Evolutionary conservation across 495 filamentous ascomycete genomes (phyloP), one percentile per base, ranked within the genome.

Genomic region (Neurospora hispaniola): DNA sequence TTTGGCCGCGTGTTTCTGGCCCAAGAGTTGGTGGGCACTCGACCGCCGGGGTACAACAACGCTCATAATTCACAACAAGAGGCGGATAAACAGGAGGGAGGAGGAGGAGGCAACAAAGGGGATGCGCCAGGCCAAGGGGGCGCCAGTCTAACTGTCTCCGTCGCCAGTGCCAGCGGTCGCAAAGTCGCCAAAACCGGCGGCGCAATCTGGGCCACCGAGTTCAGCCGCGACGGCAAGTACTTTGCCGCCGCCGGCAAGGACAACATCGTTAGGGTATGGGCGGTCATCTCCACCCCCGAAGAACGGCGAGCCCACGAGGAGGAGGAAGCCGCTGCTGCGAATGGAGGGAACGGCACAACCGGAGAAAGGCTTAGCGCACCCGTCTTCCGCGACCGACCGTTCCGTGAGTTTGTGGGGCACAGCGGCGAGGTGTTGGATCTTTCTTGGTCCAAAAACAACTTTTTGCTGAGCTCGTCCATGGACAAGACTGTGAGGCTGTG

Each of bases 381-480:
- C 7, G 94, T 98, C n/a, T 98, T 99, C 80, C 88, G 89, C 76
- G 84, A 87, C 20, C 90, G 91, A 78, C 92, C 94, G 2, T 77
- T 92, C 6, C 88, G 90, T 70, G 91, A 96, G 77, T 97, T 96
- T 77, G 83, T 89, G 71, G 94, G 94, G 0, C 96, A 99, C 78
- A 92, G 89, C 0, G 91, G 91, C 8, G 94, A 94, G 78, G 89
- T 99, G 6, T 82, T 99, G 75, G 95, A 97, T 78, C 77, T 99
- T 43, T 97, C 93, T 80, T 99, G 96, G 95, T 97, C 94, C 84
- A 99, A 99, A 87, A 99, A 99, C 78, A 97, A 97, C 76, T 99
- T 99, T 75, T 84, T 99, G 70, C 87, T 99, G 40, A 97, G 95
- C 39, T 97, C 94, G 0, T 97, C 94, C 0, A 98, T 97, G 93